phyloP scores from a whole-genome alignment of 1,284 basidiomycete genomes.

The Ustilago hordei region DNA sequence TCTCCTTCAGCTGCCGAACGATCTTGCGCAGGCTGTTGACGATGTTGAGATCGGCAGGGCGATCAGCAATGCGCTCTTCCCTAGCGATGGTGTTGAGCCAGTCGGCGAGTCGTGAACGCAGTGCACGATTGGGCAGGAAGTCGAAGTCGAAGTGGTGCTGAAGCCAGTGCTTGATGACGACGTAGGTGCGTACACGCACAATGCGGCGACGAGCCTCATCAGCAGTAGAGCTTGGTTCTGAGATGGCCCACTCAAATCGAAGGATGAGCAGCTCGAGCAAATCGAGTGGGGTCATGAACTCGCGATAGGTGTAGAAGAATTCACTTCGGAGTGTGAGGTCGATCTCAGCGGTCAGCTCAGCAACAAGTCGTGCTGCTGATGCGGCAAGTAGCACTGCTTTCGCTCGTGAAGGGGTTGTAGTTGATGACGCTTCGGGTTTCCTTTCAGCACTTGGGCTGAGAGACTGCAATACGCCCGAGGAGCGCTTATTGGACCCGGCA shows the following conservation, averaged over 20 bases:
- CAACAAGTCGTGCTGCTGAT: slow-evolving; percentile 55
- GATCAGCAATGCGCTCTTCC: slow-evolving; percentile 31
- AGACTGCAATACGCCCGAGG: neutral
- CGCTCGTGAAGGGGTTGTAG: neutral
- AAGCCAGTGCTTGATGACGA: slow-evolving; percentile 64
- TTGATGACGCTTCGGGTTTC: neutral
- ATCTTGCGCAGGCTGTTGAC: slow-evolving; percentile 58
- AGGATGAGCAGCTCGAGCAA: slow-evolving; percentile 58
- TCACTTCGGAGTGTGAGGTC: slow-evolving; percentile 57
- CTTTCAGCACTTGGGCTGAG: slow-evolving; percentile 20
- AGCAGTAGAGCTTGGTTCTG: slow-evolving; percentile 30
- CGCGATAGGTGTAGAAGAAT: slow-evolving; percentile 65
- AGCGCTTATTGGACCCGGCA: slow-evolving; percentile 4
- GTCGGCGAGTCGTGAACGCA: slow-evolving; percentile 49
- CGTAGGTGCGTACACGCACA: slow-evolving; percentile 63
- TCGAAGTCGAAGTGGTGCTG: slow-evolving; percentile 62
- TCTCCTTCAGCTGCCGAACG: slow-evolving; percentile 57
- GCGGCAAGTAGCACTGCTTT: slow-evolving; percentile 54
- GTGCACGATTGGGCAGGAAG: slow-evolving; percentile 55
- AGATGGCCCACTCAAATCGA: slow-evolving; percentile 63
- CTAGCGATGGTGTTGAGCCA: slow-evolving; percentile 59
- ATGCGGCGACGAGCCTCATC: slow-evolving; percentile 60
- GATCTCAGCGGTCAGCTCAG: slow-evolving; percentile 63
- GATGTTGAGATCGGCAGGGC: slow-evolving; percentile 52
- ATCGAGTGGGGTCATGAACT: slow-evolving; percentile 47